Conservation (phyloP, 805 yeast species). For the Zygosaccharomyces bailii region DNA sequence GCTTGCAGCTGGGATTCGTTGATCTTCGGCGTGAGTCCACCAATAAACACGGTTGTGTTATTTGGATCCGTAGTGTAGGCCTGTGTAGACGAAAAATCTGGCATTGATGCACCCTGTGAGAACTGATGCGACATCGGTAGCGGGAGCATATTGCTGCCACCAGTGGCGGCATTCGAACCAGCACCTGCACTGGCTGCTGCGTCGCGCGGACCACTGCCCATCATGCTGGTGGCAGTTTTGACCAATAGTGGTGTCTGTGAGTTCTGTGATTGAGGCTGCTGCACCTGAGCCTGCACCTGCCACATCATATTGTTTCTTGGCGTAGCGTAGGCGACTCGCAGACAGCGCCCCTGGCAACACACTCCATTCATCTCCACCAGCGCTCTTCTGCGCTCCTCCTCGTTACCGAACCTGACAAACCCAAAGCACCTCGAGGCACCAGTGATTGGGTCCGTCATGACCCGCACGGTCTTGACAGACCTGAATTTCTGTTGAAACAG, state of each 20-base stretch:
- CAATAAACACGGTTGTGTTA: constrained; percentile 75
- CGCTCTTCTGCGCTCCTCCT: constrained; percentile 64
- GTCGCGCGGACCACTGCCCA: constrained; percentile 7
- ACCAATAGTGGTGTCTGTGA: constrained; percentile 15
- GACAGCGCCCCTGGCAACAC: constrained; percentile 74
- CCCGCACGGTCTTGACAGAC: constrained; percentile 74
- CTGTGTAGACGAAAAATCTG: constrained; percentile 28
- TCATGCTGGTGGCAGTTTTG: constrained; percentile 15
- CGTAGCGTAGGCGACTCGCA: constrained; percentile 76
- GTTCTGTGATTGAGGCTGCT: constrained; percentile 12
- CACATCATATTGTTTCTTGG: constrained; percentile 49
- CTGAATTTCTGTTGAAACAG: constrained; percentile 63
- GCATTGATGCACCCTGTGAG: constrained; percentile 4
- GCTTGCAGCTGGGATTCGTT: constrained; percentile 58
- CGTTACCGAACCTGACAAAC: constrained; percentile 71
- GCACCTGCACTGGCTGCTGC: constrained; percentile 6
- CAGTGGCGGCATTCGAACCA: not conserved
- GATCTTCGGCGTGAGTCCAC: constrained; percentile 63
- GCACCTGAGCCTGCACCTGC: constrained; percentile 18
- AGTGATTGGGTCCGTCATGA: constrained; percentile 80
- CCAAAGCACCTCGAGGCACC: constrained; percentile 80
- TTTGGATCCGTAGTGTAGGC: constrained; percentile 45
- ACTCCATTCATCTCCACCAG: constrained; percentile 72
- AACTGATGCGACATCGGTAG: constrained; percentile 14
- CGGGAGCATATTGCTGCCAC: constrained; percentile 9